phyloP scores from a whole-genome alignment of 495 filamentous ascomycete genomes.

The Penicillium tannophilum region DNA sequence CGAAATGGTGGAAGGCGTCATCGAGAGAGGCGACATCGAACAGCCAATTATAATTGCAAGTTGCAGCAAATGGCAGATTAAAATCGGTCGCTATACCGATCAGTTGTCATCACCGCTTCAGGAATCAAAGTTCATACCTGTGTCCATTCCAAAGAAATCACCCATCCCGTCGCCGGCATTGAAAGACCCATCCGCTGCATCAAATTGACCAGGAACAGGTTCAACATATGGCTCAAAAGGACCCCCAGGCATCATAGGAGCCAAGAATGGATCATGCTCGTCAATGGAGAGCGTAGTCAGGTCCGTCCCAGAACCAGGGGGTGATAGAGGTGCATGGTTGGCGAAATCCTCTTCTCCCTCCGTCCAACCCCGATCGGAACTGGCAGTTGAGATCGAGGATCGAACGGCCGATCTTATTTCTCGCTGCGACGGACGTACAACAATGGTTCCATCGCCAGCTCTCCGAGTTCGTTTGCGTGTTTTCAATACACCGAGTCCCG shows the following conservation, averaged over 20 bases:
- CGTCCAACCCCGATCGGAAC: conserved; percentile 20
- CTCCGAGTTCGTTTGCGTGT: conserved; percentile 63
- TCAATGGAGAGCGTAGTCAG: conserved; percentile 29
- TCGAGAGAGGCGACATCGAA: conserved; percentile 49
- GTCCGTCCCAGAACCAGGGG: conserved; percentile 34
- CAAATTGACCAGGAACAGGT: conserved; percentile 39
- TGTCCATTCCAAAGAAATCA: conserved; percentile 35
- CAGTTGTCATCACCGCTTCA: conserved; percentile 2
- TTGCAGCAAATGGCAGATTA: conserved; percentile 58
- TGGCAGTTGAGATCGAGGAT: conserved; percentile 14
- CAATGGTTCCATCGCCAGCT: conserved; percentile 57
- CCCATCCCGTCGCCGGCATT: conserved; percentile 26
- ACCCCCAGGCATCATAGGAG: conserved; percentile 36
- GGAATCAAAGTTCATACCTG: conserved; percentile 24
- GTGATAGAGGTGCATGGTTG: conserved; percentile 31
- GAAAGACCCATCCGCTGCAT: conserved; percentile 40
- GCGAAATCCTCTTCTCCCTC: conserved; percentile 21
- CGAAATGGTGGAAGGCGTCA: conserved; percentile 38
- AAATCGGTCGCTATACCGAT: conserved; percentile 50
- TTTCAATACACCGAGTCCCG: conserved; percentile 58
- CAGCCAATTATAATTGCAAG: conserved; percentile 58
- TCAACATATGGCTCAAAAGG: conserved; percentile 42
- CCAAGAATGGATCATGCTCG: conserved; percentile 35
- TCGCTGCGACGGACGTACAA: conserved; percentile 40
- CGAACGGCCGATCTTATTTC: conserved; percentile 18